phyloP scores from a whole-genome alignment of 1,139 yeast species.

The Suhomyces kunorum region DNA sequence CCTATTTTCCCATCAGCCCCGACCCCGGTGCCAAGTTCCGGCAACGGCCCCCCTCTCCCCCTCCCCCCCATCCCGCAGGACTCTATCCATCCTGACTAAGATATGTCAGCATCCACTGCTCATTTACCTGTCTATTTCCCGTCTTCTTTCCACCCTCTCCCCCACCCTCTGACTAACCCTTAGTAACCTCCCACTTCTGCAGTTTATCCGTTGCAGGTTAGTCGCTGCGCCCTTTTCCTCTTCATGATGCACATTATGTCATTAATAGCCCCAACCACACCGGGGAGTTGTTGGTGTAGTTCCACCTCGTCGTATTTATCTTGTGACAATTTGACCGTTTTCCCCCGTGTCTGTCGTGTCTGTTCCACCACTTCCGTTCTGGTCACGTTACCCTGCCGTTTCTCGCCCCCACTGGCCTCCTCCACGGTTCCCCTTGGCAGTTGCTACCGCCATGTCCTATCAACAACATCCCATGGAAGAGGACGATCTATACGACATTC shows the following conservation, averaged over 20 bases:
- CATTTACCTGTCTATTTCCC: too few relatives aligned
- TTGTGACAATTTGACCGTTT: not conserved
- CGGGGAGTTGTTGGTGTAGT: too few relatives aligned
- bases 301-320: not conserved
- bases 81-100: too few relatives aligned
- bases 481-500: slow-evolving; percentile 16
- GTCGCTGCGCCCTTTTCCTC: slow-evolving; percentile 8
- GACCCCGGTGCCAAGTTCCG: too few relatives aligned
- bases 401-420: not conserved
- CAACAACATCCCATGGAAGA: slow-evolving; percentile 7
- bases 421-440: not conserved
- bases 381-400: not conserved
- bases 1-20: too few relatives aligned
- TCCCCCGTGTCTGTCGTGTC: too few relatives aligned
- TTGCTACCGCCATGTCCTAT: slow-evolving; percentile 4
- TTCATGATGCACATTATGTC: slow-evolving; percentile 7
- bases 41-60: too few relatives aligned
- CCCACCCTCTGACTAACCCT: not conserved
- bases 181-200: not conserved
- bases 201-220: slow-evolving; percentile 5
- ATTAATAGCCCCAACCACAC: not conserved
- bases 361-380: too few relatives aligned
- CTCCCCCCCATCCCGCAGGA: too few relatives aligned
- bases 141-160: too few relatives aligned
- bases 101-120: too few relatives aligned